Percentiles rank a stretch among this genome's conserved stretches.
Conservation (phyloP, 148 eudicot species). For the Camellia japonica region DNA sequence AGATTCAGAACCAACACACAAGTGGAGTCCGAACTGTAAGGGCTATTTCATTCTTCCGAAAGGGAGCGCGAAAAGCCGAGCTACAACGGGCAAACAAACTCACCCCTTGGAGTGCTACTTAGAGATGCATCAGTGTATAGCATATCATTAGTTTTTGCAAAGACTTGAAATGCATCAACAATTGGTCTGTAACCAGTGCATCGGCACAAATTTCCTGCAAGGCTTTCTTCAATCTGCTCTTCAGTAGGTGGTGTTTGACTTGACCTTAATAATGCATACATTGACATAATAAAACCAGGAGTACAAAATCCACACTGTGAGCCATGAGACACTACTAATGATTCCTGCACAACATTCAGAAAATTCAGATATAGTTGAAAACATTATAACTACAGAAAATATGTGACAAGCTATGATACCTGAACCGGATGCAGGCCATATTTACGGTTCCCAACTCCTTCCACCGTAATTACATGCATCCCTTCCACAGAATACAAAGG, state of each 20-base stretch:
- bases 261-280: conserved; percentile 94
- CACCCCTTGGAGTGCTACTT: conserved; percentile 34
- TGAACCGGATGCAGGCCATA: conserved; percentile 89
- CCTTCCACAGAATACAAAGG: conserved; percentile 19
- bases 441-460: conserved; percentile 83
- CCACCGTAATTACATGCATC: conserved; percentile 65
- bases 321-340: conserved; percentile 79
- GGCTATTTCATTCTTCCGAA: too few species aligned
- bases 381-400: neutral
- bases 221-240: conserved; percentile 92
- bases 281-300: conserved; percentile 98
- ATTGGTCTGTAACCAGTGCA: conserved; percentile 99
- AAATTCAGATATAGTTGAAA: conserved; percentile 15
- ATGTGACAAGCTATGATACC: conserved; percentile 36
- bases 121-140: conserved; percentile 49
- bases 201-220: conserved; percentile 95
- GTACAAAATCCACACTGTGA: conserved; percentile 99
- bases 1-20: too few species aligned
- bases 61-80: too few species aligned
- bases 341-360: conserved; percentile 54
- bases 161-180: conserved; percentile 88
- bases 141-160: conserved; percentile 77
- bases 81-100: conserved; percentile 84
- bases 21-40: too few species aligned
- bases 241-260: conserved; percentile 66